Conservation (phyloP, 352 stramenopile genomes). For the Blastocystis sp. region DNA sequence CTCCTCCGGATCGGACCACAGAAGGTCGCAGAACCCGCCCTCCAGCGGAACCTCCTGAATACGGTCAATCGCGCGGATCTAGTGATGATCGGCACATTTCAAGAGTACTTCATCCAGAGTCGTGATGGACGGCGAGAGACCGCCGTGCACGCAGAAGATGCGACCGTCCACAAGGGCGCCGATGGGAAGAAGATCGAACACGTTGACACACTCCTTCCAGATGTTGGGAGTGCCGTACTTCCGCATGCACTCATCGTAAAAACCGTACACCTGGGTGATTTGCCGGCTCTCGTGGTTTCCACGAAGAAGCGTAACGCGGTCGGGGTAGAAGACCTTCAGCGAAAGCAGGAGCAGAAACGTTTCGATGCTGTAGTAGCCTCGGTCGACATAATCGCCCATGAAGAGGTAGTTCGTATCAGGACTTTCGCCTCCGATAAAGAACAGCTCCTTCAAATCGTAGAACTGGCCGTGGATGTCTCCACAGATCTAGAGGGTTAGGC, state of each 20-base stretch:
- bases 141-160: slow-evolving; percentile 80
- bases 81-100: slow-evolving; percentile 79
- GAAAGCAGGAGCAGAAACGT: slow-evolving; percentile 91
- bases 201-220: slow-evolving; percentile 97
- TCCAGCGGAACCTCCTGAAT: slow-evolving; percentile 14
- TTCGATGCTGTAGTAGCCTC: slow-evolving; percentile 74
- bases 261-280: slow-evolving; percentile 91
- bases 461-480: slow-evolving; percentile 99
- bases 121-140: slow-evolving; percentile 75
- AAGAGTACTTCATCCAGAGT: slow-evolving; percentile 17
- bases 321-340: slow-evolving; percentile 95
- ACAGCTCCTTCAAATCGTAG: slow-evolving; percentile 93
- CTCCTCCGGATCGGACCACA: slow-evolving; percentile 2
- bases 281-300: slow-evolving; percentile 96
- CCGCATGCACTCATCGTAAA: slow-evolving; percentile 78
- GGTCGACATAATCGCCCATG: slow-evolving; percentile 98
- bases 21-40: neutral
- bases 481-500: slow-evolving; percentile 84
- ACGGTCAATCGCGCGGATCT: neutral
- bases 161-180: slow-evolving; percentile 97
- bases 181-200: slow-evolving; percentile 98
- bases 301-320: slow-evolving; percentile 95
- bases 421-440: slow-evolving; percentile 93
- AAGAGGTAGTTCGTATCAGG: slow-evolving; percentile 99
- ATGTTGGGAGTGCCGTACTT: slow-evolving; percentile 97